Evolutionary conservation across 352 stramenopile species (phyloP).

Genomic region (Phytopythium cucurbitacearum): DNA sequence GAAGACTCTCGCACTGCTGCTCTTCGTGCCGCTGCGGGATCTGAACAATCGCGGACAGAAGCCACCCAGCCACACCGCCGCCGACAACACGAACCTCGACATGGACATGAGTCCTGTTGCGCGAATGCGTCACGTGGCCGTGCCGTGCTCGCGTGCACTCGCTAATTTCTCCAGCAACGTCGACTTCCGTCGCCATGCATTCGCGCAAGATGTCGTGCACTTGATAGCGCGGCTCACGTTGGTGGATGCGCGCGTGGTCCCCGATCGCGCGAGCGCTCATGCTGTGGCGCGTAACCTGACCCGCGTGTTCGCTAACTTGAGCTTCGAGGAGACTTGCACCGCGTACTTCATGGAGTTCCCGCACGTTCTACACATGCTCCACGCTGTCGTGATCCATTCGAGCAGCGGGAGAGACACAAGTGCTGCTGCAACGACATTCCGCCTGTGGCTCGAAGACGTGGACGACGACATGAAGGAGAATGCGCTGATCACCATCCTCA

Average conservation of each 20-base stretch:
- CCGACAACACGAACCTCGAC: not conserved
- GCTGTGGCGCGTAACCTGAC: conserved; percentile 50
- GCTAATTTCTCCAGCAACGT: conserved; percentile 70
- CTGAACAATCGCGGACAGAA: conserved; percentile 7
- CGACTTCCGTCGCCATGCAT: conserved; percentile 45
- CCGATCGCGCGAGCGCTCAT: conserved; percentile 12
- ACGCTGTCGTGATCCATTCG: conserved; percentile 24
- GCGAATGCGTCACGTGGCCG: conserved; percentile 34
- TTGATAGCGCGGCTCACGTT: conserved; percentile 44
- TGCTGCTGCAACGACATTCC: conserved; percentile 6
- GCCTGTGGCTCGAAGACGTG: conserved; percentile 14
- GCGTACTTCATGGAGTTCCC: conserved; percentile 53
- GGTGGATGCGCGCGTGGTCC: conserved; percentile 20
- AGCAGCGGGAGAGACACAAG: not conserved
- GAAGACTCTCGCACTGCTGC: conserved; percentile 48
- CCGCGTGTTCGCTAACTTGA: conserved; percentile 59
- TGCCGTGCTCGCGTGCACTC: conserved; percentile 51
- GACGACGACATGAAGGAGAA: conserved; percentile 62
- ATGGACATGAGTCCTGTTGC: conserved; percentile 7
- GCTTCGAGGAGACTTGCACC: conserved; percentile 42
- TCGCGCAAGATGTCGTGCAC: conserved; percentile 49
- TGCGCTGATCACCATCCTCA: conserved; percentile 55
- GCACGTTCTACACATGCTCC: conserved; percentile 47
- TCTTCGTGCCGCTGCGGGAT: conserved; percentile 38
- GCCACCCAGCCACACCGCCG: not conserved